Evolutionary conservation across 2,329 filamentous ascomycete genomes (phyloP), one percentile per base, ranked within the genome.

Genomic region (Xylaria sp.): DNA sequence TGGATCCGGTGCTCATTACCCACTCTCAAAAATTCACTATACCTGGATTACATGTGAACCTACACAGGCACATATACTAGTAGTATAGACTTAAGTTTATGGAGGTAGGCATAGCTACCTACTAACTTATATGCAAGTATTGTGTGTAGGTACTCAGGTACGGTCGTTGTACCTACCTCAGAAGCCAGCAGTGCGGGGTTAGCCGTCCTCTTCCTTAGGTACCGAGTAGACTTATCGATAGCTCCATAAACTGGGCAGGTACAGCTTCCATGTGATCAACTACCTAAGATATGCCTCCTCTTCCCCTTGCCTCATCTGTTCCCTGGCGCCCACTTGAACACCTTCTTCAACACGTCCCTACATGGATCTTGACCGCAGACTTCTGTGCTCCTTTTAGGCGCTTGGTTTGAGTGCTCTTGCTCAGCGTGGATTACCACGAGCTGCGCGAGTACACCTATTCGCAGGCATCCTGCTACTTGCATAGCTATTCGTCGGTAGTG

Each of bases 321-420:
- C 56, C 31, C 36, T 59, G 28, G 39, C 41, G 23, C 33, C 25
- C 43, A 57, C n/a, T 13, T 41, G 20, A 48, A 23, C 54, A 36
- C 52, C 36, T 51, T 33, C 39, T 36, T 49, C 54, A 56, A 41
- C 41, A 49, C 28, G 33, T 57, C 46, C 41, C 52, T 66, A 62
- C 69, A 71, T 71, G 69, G 66, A 66, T 52, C 55, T 66, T 66
- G 62, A 52, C 36, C 54, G 33, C 41, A 52, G 66, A 60, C 56
- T 48, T 48, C 46, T 43, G 62, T 60, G 66, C 59, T 69, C 49
- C 62, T 61, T 49, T 61, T 64, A 71, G 61, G 69, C 61, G 62
- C 67, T 57, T 62, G 20, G 54, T 57, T 57, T 18, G 41, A 63
- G 58, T 36, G 58, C 28, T 64, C 18, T 36, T 33, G 13, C 36